Conservation (phyloP, 768 basidiomycete species). For the Leccinum sublutescens region DNA sequence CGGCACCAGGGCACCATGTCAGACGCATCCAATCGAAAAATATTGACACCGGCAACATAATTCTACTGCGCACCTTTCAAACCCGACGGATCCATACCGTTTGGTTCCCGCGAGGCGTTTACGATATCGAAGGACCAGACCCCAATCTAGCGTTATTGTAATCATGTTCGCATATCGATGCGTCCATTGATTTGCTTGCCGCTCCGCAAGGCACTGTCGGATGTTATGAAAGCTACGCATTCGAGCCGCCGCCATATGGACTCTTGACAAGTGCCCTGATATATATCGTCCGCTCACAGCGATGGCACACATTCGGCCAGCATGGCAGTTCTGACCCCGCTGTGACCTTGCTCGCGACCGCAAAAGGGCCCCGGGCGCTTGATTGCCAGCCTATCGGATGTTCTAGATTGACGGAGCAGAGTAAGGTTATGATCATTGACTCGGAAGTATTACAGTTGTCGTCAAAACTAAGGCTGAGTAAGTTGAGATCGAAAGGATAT, state of each 20-base stretch:
- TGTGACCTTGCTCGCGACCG: neutral
- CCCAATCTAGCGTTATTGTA: neutral
- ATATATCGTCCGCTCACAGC: neutral
- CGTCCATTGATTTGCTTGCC: neutral
- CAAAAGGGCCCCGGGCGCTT: neutral
- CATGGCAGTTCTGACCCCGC: neutral
- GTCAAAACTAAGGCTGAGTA: neutral
- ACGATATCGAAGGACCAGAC: neutral
- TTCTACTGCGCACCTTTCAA: neutral
- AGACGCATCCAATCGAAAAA: neutral
- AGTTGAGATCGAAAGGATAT: neutral
- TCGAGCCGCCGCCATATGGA: neutral
- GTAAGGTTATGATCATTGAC: neutral
- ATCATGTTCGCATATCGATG: neutral
- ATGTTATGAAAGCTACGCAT: neutral
- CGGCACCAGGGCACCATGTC: neutral
- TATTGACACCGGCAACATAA: neutral
- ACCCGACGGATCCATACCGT: neutral
- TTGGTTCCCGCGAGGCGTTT: slow-evolving; percentile 2
- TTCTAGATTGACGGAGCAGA: neutral
- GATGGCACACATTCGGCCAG: neutral
- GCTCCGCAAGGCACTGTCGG: neutral
- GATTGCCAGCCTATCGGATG: neutral
- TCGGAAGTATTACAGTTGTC: neutral
- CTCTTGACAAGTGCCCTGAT: neutral